These are phyloP conservation scores for Hygrophoropsis aurantiaca DNA, from an alignment of 768 basidiomycete genomes.

Conservation along the genomic window DNA sequence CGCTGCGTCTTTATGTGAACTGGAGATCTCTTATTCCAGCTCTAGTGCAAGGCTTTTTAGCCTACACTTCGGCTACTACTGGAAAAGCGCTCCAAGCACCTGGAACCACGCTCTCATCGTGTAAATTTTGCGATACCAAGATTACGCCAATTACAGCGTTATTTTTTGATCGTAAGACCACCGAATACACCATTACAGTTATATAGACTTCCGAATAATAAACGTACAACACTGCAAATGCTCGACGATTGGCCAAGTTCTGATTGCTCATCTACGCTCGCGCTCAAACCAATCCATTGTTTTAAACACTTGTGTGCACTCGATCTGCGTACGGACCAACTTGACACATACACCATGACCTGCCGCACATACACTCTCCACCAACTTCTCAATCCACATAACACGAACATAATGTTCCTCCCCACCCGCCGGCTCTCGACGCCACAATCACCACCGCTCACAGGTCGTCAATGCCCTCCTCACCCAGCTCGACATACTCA, in stretches of 20 bases:
- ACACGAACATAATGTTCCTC: no score
- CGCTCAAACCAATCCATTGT: no score
- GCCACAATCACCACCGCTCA: no score
- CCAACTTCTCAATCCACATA: no score
- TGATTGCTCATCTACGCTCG: constrained; percentile 26
- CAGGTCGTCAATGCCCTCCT: no score
- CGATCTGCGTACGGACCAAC: no score
- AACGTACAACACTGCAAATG: constrained; percentile 23
- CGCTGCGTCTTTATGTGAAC: not conserved
- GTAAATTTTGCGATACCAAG: not conserved
- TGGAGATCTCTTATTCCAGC: constrained; percentile 6
- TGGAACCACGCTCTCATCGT: not conserved
- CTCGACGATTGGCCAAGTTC: no score
- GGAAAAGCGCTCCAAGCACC: not conserved
- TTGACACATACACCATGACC: no score
- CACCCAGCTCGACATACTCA: no score
- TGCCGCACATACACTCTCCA: no score
- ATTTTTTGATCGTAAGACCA: constrained; percentile 4
- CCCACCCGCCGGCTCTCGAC: no score
- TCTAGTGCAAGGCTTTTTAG: not conserved
- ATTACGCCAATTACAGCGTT: not conserved
- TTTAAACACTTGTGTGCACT: no score
- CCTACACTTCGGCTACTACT: not conserved
- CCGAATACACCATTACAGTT: not conserved
- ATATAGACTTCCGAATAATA: constrained; percentile 20